These are phyloP conservation scores for Rhododendron henanense DNA, from an alignment of 148 eudicot genomes.

Conservation along the genomic window DNA sequence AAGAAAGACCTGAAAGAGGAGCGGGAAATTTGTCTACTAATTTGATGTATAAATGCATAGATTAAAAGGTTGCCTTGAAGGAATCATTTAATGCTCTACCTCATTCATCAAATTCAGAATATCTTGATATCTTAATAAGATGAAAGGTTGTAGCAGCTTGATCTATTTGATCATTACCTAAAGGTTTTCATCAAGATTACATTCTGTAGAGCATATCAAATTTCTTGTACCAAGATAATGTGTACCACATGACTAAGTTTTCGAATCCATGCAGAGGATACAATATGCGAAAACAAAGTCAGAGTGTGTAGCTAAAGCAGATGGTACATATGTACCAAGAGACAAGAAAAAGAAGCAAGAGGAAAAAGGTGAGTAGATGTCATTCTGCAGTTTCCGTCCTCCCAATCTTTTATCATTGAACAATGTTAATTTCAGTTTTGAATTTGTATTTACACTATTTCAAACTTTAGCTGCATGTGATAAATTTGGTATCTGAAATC, in stretches of 20 bases:
- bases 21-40: neutral
- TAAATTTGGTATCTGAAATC: neutral
- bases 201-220: neutral
- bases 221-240: neutral
- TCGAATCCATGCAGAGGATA: constrained; percentile 53
- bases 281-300: constrained; percentile 96
- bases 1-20: neutral
- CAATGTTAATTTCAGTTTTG: neutral
- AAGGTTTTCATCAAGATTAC: no score
- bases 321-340: constrained; percentile 58
- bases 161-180: neutral
- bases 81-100: neutral
- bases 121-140: neutral
- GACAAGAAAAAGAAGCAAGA: constrained; percentile 88
- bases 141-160: neutral
- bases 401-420: neutral
- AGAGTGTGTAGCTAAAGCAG: constrained; percentile 85
- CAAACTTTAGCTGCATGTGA: neutral
- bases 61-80: neutral
- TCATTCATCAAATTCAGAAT: neutral
- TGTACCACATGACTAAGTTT: neutral
- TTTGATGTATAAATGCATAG: neutral
- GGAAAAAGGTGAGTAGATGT: constrained; percentile 56
- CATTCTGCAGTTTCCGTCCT: neutral
- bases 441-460: neutral